phyloP scores from a whole-genome alignment of 257 asterid species.

The Fraxinus americana region DNA sequence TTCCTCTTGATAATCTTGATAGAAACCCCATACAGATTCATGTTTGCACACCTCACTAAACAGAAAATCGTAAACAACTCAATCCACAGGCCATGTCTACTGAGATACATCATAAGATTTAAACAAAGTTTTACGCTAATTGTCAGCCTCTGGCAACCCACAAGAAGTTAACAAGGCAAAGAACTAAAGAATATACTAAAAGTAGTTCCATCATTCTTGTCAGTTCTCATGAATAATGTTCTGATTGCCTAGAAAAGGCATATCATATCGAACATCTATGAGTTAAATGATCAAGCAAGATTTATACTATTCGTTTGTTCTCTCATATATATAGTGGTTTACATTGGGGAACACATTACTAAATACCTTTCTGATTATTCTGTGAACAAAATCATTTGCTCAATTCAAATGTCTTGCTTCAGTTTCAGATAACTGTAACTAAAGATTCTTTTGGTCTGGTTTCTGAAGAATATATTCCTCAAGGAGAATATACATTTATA shows the following conservation, averaged over 20 bases:
- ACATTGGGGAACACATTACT: constrained; percentile 4
- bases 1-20: neutral
- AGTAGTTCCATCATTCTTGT: neutral
- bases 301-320: constrained; percentile 23
- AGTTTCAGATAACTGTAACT: neutral
- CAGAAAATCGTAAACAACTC: no score
- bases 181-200: neutral
- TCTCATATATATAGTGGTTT: constrained; percentile 1
- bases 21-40: neutral
- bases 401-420: neutral
- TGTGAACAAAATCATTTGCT: constrained; percentile 21
- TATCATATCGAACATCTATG: neutral
- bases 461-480: constrained; percentile 39
- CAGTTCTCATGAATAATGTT: neutral
- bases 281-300: neutral
- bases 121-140: no score
- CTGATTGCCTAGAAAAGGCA: neutral
- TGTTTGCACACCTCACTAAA: no score
- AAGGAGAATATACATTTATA: neutral
- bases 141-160: neutral
- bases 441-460: constrained; percentile 21
- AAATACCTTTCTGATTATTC: constrained; percentile 27
- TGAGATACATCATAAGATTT: no score
- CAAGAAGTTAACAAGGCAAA: neutral
- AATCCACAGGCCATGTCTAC: no score